These are phyloP conservation scores for Sicyos baderoa DNA, from an alignment of 306 rosid genomes.

Conservation along the genomic window DNA sequence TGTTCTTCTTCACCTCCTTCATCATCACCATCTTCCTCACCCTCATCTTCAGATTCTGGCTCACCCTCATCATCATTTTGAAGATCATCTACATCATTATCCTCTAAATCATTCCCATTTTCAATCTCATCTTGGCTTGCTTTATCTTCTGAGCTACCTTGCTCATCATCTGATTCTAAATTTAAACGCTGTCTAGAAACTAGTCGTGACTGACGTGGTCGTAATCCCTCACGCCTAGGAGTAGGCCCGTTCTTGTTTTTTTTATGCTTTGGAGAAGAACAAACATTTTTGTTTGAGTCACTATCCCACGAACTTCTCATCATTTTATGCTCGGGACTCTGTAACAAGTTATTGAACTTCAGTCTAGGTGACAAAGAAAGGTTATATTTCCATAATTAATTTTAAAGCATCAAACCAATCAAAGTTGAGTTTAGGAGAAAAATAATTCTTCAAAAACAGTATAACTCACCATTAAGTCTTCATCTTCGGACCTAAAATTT, in stretches of 20 bases:
- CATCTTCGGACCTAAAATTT: conserved; percentile 14
- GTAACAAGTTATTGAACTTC: conserved; percentile 30
- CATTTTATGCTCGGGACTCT: conserved; percentile 45
- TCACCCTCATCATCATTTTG: conserved; percentile 64
- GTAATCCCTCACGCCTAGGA: conserved; percentile 91
- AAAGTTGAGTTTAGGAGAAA: background rate
- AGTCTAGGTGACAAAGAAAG: conserved; percentile 25
- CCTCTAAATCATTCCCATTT: conserved; percentile 72
- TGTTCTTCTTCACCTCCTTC: conserved; percentile 86
- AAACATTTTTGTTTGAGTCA: conserved; percentile 41
- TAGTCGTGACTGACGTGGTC: conserved; percentile 75
- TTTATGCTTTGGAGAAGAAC: conserved; percentile 51
- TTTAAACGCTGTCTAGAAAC: conserved; percentile 34
- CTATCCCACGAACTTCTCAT: conserved; percentile 40
- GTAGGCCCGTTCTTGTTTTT: conserved; percentile 28
- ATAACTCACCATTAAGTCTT: conserved; percentile 15
- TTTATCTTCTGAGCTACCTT: conserved; percentile 62
- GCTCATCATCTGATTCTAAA: conserved; percentile 61
- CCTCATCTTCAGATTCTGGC: conserved; percentile 55
- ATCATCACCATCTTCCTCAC: conserved; percentile 59
- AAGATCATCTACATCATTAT: conserved; percentile 76
- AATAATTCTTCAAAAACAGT: background rate
- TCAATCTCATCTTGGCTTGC: conserved; percentile 69
- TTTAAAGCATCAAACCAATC: background rate
- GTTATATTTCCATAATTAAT: background rate